A percentile compares a stretch with the other conserved stretches of the same genome.
Conservation (phyloP, 2,329 filamentous ascomycete species). For the Cladosporium oxysporum region DNA sequence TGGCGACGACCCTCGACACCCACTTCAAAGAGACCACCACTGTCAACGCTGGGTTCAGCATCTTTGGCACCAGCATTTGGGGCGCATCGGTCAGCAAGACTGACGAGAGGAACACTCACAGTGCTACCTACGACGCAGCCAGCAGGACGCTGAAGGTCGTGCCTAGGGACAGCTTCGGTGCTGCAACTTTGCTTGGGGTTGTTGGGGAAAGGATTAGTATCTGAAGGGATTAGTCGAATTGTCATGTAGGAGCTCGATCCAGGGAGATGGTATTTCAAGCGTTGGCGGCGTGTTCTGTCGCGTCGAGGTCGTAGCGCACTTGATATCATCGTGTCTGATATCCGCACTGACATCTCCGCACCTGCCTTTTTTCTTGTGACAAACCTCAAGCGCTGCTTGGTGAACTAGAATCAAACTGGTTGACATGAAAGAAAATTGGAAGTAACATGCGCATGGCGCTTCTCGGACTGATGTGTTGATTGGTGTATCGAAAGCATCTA, state of each 20-base stretch:
- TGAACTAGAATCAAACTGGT: background rate
- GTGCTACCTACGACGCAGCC: background rate
- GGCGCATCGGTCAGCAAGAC: background rate
- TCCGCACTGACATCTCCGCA: background rate
- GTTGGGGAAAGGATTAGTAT: background rate
- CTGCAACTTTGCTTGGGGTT: background rate
- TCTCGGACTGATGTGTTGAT: background rate
- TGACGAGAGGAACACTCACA: background rate
- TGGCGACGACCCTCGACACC: background rate
- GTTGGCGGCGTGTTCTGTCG: background rate
- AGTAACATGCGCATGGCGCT: background rate
- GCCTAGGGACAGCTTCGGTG: background rate
- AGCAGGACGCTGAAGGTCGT: background rate
- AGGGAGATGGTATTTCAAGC: background rate
- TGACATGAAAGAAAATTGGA: background rate
- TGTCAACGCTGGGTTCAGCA: background rate
- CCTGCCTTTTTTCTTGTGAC: background rate
- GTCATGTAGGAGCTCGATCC: background rate
- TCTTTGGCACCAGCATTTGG: background rate
- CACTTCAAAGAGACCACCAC: background rate
- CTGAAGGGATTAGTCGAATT: background rate
- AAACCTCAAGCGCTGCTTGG: background rate
- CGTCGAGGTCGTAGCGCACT: background rate
- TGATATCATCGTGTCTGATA: background rate
- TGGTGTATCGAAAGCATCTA: background rate